Conservation (phyloP, 345 rosid species). For the Microcos paniculata region DNA sequence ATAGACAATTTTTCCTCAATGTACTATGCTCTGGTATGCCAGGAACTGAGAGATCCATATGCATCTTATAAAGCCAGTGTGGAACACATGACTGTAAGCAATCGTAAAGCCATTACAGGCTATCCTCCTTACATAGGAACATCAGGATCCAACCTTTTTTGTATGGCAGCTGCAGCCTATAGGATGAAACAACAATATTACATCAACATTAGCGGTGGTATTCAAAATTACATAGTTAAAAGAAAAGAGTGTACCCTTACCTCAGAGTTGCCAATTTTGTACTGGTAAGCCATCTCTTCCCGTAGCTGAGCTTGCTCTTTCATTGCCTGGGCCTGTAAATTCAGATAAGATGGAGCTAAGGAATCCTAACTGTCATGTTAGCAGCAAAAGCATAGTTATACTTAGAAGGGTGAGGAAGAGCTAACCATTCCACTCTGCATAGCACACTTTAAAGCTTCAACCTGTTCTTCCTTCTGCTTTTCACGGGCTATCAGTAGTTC, state of each 20-base stretch:
- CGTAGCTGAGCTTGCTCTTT: slow-evolving; percentile 86
- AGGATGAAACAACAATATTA: not conserved
- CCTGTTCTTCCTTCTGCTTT: slow-evolving; percentile 86
- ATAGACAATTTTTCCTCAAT: not conserved
- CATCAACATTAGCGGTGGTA: not conserved
- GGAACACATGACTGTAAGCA: not conserved
- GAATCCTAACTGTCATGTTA: not conserved
- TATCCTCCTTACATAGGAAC: slow-evolving; percentile 44
- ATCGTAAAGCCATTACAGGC: not conserved
- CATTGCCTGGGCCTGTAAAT: slow-evolving; percentile 87
- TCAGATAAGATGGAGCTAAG: not conserved
- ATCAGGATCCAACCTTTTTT: slow-evolving; percentile 76
- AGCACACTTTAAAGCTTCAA: slow-evolving; percentile 62
- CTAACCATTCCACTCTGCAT: slow-evolving; percentile 99
- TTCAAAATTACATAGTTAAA: not conserved
- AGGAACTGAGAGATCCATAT: not conserved
- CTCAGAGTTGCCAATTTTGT: slow-evolving; percentile 93
- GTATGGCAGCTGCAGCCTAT: slow-evolving; percentile 75
- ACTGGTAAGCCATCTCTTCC: slow-evolving; percentile 94
- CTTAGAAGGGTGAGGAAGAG: not conserved
- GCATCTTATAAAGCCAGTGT: not conserved
- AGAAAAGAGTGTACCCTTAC: slow-evolving; percentile 29
- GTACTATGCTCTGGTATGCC: not conserved
- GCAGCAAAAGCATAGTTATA: too few relatives aligned
- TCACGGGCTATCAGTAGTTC: slow-evolving; percentile 77